phyloP scores from a whole-genome alignment of 495 filamentous ascomycete species.

The Talaromyces stipitatus region DNA sequence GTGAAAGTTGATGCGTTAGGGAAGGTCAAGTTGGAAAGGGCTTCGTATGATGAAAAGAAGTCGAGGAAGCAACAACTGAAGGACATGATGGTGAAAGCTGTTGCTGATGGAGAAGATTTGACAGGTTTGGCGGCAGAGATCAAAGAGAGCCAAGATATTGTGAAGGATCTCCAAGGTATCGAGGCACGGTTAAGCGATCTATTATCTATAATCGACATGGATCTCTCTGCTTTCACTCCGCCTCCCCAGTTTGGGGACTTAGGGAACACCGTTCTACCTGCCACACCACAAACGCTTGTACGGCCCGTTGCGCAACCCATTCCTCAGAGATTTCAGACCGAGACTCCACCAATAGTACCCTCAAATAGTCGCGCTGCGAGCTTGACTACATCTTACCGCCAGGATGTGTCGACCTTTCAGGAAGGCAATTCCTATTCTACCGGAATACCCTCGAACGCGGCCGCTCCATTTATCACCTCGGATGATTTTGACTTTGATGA shows the following conservation, averaged over 20 bases:
- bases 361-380: not conserved
- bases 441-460: slow-evolving; percentile 26
- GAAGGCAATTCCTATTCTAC: not conserved
- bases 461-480: slow-evolving; percentile 15
- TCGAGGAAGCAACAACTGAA: slow-evolving; percentile 26
- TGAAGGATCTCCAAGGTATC: slow-evolving; percentile 26
- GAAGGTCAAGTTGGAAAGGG: slow-evolving; percentile 20
- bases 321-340: not conserved
- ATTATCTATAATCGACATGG: slow-evolving; percentile 10
- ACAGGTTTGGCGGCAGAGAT: slow-evolving; percentile 26
- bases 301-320: not conserved
- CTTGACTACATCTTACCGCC: not conserved
- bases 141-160: slow-evolving; percentile 25
- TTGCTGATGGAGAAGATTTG: slow-evolving; percentile 29
- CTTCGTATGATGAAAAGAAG: slow-evolving; percentile 15
- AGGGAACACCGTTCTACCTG: not conserved
- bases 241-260: not conserved
- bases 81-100: slow-evolving; percentile 22
- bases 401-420: not conserved
- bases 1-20: slow-evolving; percentile 28
- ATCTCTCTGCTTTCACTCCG: not conserved
- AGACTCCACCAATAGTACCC: not conserved
- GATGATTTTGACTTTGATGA: slow-evolving; percentile 59
- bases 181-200: slow-evolving; percentile 24
- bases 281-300: not conserved